Conservation (phyloP, 176 grass and related monocot species). For the Lolium perenne region DNA sequence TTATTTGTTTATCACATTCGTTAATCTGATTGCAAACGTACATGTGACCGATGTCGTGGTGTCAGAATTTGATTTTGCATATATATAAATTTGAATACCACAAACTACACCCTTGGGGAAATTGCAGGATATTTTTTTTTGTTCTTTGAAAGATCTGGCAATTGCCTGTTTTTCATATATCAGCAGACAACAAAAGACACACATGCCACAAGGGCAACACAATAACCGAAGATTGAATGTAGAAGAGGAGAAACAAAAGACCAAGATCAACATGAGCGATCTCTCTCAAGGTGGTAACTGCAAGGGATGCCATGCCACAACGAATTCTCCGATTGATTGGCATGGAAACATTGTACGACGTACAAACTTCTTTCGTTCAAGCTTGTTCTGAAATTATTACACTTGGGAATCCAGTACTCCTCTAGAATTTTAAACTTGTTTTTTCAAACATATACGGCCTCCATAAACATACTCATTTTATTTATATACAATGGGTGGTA, state of each 20-base stretch:
- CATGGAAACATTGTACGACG: neutral
- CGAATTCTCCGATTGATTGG: neutral
- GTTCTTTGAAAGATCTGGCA: neutral
- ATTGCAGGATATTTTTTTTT: neutral
- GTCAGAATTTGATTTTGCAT: neutral
- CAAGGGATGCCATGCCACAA: no score
- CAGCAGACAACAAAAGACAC: no score
- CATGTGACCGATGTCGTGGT: neutral
- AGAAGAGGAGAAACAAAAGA: neutral
- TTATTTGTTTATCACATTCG: neutral
- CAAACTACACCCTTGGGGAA: neutral
- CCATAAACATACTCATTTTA: no score
- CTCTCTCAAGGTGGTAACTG: neutral
- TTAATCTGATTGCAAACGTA: no score
- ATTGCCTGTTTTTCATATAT: neutral
- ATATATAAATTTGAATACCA: neutral
- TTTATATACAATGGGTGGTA: neutral
- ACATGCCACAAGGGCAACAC: neutral
- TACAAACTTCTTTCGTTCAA: neutral
- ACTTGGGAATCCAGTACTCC: neutral
- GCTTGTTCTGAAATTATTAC: neutral
- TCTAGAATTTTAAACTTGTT: neutral
- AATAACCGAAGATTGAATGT: neutral
- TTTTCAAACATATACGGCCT: neutral
- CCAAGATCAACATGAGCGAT: neutral